phyloP scores from a whole-genome alignment of 78 protist genomes.

The Bigelowiella natans region DNA sequence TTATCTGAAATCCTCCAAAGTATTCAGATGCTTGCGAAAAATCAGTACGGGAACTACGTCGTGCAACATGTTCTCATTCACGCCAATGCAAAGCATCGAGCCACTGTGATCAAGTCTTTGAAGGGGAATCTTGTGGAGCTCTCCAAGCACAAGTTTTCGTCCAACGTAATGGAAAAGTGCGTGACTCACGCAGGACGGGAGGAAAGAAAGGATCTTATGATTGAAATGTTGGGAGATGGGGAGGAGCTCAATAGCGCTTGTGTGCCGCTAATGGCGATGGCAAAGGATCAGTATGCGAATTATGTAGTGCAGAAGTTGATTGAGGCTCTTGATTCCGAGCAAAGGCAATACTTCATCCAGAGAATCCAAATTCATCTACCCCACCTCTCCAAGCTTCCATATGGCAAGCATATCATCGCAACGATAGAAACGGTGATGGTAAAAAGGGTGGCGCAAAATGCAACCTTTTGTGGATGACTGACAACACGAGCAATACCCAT shows the following conservation, averaged over 20 bases:
- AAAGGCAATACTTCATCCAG: background rate
- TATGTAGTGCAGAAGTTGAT: background rate
- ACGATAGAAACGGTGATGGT: background rate
- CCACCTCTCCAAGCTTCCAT: background rate
- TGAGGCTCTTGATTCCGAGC: background rate
- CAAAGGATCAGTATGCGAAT: background rate
- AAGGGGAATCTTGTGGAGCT: background rate
- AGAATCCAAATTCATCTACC: background rate
- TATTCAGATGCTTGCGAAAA: background rate
- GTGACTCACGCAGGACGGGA: background rate
- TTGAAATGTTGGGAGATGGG: background rate
- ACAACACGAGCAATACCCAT: no score
- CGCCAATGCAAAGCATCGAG: background rate
- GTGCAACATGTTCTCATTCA: background rate
- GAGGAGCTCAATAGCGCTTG: background rate
- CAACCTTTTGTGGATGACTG: no score
- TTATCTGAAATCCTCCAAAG: background rate
- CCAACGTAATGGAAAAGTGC: background rate
- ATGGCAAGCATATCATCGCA: background rate
- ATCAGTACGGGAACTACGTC: conserved; percentile 9
- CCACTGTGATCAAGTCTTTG: background rate
- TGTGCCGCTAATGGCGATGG: background rate
- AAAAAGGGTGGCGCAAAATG: no score
- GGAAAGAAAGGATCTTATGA: background rate
- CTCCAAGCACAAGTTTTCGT: background rate